phyloP scores from a whole-genome alignment of 306 rosid genomes.

The Aeschynomene evenia region DNA sequence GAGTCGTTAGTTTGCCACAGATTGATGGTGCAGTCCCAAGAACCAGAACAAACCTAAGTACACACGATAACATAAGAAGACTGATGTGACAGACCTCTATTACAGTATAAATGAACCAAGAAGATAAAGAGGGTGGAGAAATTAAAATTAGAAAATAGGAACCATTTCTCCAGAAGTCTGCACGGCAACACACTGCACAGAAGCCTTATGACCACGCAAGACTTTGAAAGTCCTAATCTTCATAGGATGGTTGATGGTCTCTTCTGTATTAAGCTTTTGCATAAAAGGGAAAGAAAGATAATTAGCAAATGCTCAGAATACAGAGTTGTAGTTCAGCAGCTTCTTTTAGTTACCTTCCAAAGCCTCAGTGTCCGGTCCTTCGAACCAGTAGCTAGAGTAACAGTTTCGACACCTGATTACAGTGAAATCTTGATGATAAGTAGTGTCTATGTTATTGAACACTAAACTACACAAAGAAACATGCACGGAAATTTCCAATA shows the following conservation, averaged over 20 bases:
- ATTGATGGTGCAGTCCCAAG: constrained; percentile 90
- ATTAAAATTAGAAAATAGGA: neutral
- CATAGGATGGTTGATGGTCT: constrained; percentile 41
- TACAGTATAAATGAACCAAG: neutral
- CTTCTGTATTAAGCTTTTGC: constrained; percentile 57
- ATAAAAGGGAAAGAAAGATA: constrained; percentile 20
- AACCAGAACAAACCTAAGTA: constrained; percentile 84
- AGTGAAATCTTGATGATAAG: constrained; percentile 20
- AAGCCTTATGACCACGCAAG: constrained; percentile 70
- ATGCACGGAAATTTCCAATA: neutral
- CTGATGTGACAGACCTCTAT: constrained; percentile 20
- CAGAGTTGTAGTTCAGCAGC: constrained; percentile 1
- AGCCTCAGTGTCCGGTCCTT: constrained; percentile 83
- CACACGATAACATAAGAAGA: constrained; percentile 16
- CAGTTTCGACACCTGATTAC: constrained; percentile 50
- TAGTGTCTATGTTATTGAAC: neutral
- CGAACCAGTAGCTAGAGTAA: constrained; percentile 74
- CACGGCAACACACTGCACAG: constrained; percentile 81
- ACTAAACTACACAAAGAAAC: neutral
- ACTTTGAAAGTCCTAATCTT: constrained; percentile 71
- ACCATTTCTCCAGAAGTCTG: constrained; percentile 77
- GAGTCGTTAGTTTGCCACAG: constrained; percentile 66
- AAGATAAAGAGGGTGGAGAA: constrained; percentile 11
- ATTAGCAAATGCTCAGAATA: constrained; percentile 19
- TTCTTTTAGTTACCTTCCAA: constrained; percentile 72